These are phyloP conservation scores for Coprinopsis sp. DNA, from an alignment of 768 basidiomycete genomes.

Conservation along the genomic window DNA sequence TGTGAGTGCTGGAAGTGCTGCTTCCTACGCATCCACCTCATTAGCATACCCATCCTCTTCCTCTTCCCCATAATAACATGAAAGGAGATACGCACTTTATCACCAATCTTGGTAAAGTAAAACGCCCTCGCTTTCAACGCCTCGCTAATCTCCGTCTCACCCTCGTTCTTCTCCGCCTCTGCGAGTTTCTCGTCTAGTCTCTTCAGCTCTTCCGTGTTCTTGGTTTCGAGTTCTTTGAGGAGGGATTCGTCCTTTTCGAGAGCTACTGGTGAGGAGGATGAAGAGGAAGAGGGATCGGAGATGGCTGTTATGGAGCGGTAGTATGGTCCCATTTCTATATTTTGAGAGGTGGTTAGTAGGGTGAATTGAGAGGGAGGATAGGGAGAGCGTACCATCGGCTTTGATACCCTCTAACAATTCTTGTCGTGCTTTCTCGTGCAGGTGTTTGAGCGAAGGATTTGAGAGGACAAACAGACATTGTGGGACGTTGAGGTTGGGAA, in stretches of 20 bases:
- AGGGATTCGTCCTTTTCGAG: conserved; percentile 50
- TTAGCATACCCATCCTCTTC: background rate
- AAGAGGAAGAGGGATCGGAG: conserved; percentile 41
- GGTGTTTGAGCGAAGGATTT: conserved; percentile 50
- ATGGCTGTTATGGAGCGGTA: conserved; percentile 55
- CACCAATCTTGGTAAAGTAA: conserved; percentile 85
- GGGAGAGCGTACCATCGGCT: conserved; percentile 56
- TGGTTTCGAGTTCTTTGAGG: conserved; percentile 55
- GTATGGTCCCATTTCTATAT: conserved; percentile 87
- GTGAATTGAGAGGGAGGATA: background rate
- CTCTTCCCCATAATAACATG: conserved; percentile 15
- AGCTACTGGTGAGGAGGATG: conserved; percentile 13
- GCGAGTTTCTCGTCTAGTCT: conserved; percentile 72
- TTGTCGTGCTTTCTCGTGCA: conserved; percentile 63
- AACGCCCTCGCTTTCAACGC: conserved; percentile 79
- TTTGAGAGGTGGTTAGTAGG: background rate
- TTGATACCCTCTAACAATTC: conserved; percentile 71
- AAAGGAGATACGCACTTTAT: conserved; percentile 49
- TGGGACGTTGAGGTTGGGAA: conserved; percentile 80
- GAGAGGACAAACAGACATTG: conserved; percentile 76
- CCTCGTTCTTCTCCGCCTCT: conserved; percentile 87
- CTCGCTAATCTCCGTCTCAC: conserved; percentile 91
- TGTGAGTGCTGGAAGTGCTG: conserved; percentile 75
- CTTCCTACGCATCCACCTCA: conserved; percentile 50
- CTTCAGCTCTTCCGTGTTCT: conserved; percentile 68